These are phyloP conservation scores for Tuber brumale DNA, from an alignment of 495 filamentous ascomycete genomes.

Conservation along the genomic window DNA sequence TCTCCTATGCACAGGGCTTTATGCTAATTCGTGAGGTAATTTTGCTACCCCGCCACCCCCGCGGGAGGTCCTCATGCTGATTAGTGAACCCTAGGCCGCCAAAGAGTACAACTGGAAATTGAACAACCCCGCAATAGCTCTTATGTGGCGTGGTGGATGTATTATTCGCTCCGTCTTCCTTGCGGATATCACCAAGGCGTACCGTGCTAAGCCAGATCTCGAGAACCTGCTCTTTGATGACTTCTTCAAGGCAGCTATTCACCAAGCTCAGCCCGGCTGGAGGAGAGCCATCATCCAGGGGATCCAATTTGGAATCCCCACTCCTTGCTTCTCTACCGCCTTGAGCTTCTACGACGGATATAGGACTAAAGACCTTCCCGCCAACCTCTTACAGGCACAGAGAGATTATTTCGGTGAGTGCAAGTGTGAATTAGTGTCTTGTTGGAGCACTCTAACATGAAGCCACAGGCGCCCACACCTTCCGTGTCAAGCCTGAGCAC, in stretches of 20 bases:
- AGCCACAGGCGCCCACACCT: slow-evolving; percentile 79
- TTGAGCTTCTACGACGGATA: slow-evolving; percentile 98
- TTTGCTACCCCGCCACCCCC: slow-evolving; percentile 13
- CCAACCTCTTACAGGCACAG: slow-evolving; percentile 96
- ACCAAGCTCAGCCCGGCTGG: slow-evolving; percentile 93
- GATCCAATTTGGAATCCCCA: slow-evolving; percentile 87
- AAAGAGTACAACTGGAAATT: slow-evolving; percentile 96
- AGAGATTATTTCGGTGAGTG: slow-evolving; percentile 79
- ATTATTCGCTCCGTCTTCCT: slow-evolving; percentile 99
- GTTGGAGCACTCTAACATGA: background rate
- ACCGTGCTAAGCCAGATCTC: slow-evolving; percentile 87
- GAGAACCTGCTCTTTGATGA: slow-evolving; percentile 98
- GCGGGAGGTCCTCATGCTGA: slow-evolving; percentile 32
- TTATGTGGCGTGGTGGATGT: slow-evolving; percentile 99
- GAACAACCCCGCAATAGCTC: slow-evolving; percentile 98
- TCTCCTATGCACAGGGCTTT: slow-evolving; percentile 98
- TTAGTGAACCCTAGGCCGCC: slow-evolving; percentile 58
- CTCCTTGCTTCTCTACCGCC: slow-evolving; percentile 91
- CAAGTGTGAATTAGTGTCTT: background rate
- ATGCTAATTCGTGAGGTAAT: slow-evolving; percentile 98
- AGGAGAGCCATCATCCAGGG: slow-evolving; percentile 87
- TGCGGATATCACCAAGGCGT: slow-evolving; percentile 96
- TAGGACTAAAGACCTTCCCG: slow-evolving; percentile 87
- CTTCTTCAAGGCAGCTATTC: slow-evolving; percentile 98
- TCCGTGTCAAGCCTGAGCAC: slow-evolving; percentile 88